phyloP scores from a whole-genome alignment of 345 rosid species.

The Brassica rapa region DNA sequence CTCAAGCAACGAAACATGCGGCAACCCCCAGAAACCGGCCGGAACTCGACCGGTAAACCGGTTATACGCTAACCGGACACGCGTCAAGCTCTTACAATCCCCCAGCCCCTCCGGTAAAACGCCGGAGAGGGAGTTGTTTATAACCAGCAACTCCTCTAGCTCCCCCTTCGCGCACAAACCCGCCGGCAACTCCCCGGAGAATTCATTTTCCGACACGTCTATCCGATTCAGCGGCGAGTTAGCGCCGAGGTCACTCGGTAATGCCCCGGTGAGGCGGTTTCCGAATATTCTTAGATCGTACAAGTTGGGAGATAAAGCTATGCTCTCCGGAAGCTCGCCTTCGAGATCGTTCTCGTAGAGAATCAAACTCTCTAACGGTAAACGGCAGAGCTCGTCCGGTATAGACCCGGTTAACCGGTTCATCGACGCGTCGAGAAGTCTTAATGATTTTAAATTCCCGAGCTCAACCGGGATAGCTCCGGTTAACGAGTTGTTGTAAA shows the following conservation, averaged over 20 bases:
- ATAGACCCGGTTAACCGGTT: slow-evolving; percentile 67
- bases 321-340: slow-evolving; percentile 63
- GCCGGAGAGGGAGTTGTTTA: slow-evolving; percentile 73
- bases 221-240: slow-evolving; percentile 79
- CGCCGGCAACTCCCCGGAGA: slow-evolving; percentile 66
- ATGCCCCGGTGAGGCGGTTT: slow-evolving; percentile 62
- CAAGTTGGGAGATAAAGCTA: slow-evolving; percentile 65
- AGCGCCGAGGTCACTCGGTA: slow-evolving; percentile 70
- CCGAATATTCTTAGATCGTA: slow-evolving; percentile 81
- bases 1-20: slow-evolving; percentile 74
- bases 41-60: slow-evolving; percentile 75
- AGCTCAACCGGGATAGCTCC: slow-evolving; percentile 68
- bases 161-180: slow-evolving; percentile 61
- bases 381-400: slow-evolving; percentile 69
- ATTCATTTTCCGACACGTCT: slow-evolving; percentile 70
- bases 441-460: slow-evolving; percentile 57
- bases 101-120: slow-evolving; percentile 59
- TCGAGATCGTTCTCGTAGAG: slow-evolving; percentile 74
- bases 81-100: slow-evolving; percentile 61
- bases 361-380: slow-evolving; percentile 78
- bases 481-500: slow-evolving; percentile 85
- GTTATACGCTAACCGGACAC: slow-evolving; percentile 77
- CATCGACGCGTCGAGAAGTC: slow-evolving; percentile 85
- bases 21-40: slow-evolving; percentile 84
- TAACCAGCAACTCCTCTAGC: slow-evolving; percentile 72